Conservation (phyloP, 352 stramenopile species). For the Globisporangium spiculum region DNA sequence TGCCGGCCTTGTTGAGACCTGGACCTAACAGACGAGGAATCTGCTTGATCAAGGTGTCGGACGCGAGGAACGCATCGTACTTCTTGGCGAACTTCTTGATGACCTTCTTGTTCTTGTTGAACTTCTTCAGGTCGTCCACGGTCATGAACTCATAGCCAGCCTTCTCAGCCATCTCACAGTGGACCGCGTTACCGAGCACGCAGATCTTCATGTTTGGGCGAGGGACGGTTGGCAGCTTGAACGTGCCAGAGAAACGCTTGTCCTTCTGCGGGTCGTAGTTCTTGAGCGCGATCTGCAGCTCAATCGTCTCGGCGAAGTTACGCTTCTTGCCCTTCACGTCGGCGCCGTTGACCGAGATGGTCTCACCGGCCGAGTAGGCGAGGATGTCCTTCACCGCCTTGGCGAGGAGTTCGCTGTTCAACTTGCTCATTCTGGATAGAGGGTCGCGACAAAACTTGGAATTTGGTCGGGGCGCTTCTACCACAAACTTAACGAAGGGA, state of each 20-base stretch:
- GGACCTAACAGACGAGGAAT: constrained; percentile 99
- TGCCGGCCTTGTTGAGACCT: constrained; percentile 98
- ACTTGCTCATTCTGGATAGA: constrained; percentile 88
- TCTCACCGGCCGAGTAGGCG: constrained; percentile 93
- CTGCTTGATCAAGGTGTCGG: constrained; percentile 99
- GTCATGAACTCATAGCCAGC: constrained; percentile 98
- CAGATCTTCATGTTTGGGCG: constrained; percentile 96
- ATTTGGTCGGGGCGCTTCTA: constrained; percentile 56
- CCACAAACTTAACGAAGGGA: constrained; percentile 72
- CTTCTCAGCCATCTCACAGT: constrained; percentile 98
- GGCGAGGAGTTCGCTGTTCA: constrained; percentile 96
- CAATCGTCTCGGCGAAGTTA: constrained; percentile 99
- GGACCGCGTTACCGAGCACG: constrained; percentile 98
- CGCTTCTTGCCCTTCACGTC: constrained; percentile 99
- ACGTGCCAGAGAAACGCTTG: constrained; percentile 99
- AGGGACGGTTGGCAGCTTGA: constrained; percentile 97
- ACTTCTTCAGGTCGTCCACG: constrained; percentile 99
- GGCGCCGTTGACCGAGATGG: constrained; percentile 87
- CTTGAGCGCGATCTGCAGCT: constrained; percentile 99
- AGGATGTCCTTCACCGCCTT: constrained; percentile 97
- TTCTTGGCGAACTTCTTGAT: constrained; percentile 99
- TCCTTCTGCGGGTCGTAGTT: constrained; percentile 99
- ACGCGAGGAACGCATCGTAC: constrained; percentile 99
- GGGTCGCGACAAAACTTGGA: constrained; percentile 13
- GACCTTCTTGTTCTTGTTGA: constrained; percentile 99